Conservation (phyloP, 768 basidiomycete genomes). For the Kwoniella newhampshirensis region DNA sequence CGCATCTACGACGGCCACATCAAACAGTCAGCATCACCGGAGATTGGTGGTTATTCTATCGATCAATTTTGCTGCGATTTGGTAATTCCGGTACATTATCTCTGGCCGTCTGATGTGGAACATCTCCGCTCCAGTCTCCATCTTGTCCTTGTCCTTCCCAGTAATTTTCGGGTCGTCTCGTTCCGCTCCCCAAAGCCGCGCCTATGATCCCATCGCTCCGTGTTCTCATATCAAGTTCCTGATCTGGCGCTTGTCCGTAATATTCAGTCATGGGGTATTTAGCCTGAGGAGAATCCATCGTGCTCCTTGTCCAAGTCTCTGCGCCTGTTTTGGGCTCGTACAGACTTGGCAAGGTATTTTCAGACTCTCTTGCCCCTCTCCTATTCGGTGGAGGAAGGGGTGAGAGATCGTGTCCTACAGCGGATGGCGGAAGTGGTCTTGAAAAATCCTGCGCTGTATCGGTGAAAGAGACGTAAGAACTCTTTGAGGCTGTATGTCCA, state of each 20-base stretch:
- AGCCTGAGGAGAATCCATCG: constrained; percentile 4
- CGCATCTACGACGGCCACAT: too few species aligned
- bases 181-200: constrained; percentile 28
- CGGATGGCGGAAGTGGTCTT: neutral
- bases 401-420: too few species aligned
- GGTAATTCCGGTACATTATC: too few species aligned
- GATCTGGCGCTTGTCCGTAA: constrained; percentile 3
- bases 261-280: constrained; percentile 4
- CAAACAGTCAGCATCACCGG: too few species aligned
- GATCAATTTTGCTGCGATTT: neutral
- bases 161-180: neutral
- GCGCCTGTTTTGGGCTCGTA: constrained; percentile 32
- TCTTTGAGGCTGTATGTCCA: too few species aligned
- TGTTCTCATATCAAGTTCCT: neutral
- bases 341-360: constrained; percentile 21
- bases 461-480: too few species aligned
- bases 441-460: too few species aligned
- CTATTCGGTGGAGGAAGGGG: too few species aligned
- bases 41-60: too few species aligned
- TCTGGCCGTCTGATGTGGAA: too few species aligned
- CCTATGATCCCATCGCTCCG: constrained; percentile 10
- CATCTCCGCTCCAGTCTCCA: neutral
- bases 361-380: neutral
- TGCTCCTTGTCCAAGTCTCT: neutral
- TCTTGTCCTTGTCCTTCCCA: neutral